phyloP scores from a whole-genome alignment of 2,329 filamentous ascomycete genomes.

The Apiospora phragmitis region DNA sequence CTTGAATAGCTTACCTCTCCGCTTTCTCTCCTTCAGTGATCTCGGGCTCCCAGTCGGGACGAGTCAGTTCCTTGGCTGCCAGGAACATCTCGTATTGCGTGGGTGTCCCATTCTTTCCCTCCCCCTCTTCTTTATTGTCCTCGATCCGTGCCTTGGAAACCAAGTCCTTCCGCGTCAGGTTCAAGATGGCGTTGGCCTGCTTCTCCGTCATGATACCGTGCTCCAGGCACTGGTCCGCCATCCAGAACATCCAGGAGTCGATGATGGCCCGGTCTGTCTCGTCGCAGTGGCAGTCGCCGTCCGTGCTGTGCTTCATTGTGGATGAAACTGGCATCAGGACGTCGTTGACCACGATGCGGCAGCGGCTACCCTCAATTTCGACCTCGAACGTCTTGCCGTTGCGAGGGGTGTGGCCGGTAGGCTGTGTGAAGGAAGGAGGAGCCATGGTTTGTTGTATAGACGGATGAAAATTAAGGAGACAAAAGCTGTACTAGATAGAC shows the following conservation, averaged over 20 bases:
- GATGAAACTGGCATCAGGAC: background rate
- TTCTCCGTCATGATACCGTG: too few species aligned
- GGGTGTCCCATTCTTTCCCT: too few species aligned
- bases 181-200: background rate
- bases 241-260: background rate
- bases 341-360: background rate
- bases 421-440: too few species aligned
- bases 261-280: background rate
- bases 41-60: too few species aligned
- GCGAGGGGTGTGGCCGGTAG: too few species aligned
- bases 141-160: background rate
- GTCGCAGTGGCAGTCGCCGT: background rate
- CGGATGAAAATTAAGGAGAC: too few species aligned
- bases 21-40: too few species aligned
- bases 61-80: too few species aligned
- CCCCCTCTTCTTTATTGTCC: background rate
- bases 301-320: background rate
- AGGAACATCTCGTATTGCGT: too few species aligned
- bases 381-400: background rate
- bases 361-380: background rate
- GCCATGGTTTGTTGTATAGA: too few species aligned
- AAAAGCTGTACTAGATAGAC: too few species aligned
- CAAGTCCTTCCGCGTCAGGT: background rate
- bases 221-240: background rate
- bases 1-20: too few species aligned